Conservation (phyloP, 495 filamentous ascomycete species). For the Massariosphaeria phaeospora region DNA sequence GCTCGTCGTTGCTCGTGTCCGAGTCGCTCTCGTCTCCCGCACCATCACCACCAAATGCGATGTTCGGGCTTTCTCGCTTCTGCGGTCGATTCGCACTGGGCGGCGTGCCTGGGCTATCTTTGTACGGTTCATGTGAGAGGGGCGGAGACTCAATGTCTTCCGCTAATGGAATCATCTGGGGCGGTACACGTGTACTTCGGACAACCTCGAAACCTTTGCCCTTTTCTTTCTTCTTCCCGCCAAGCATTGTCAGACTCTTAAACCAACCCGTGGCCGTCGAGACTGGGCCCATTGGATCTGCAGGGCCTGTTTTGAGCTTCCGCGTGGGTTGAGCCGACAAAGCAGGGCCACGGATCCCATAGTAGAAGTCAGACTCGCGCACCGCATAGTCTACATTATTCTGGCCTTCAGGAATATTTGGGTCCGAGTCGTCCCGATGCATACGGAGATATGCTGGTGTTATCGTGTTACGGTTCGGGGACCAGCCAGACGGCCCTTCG, state of each 20-base stretch:
- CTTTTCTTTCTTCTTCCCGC: constrained; percentile 78
- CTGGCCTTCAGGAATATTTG: constrained; percentile 43
- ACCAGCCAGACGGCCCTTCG: constrained; percentile 51
- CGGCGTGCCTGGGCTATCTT: constrained; percentile 29
- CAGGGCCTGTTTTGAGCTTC: constrained; percentile 85
- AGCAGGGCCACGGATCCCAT: constrained; percentile 78
- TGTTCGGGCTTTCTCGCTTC: constrained; percentile 35
- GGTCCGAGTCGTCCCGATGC: constrained; percentile 52
- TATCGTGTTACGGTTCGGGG: constrained; percentile 48
- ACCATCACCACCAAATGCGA: constrained; percentile 35
- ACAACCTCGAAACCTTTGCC: constrained; percentile 97
- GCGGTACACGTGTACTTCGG: constrained; percentile 66
- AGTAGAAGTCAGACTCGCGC: constrained; percentile 92
- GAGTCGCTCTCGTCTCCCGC: constrained; percentile 8
- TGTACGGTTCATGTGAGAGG: constrained; percentile 31
- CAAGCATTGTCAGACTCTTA: constrained; percentile 57
- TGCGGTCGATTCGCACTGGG: neutral
- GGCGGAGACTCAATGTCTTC: constrained; percentile 31
- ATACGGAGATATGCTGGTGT: constrained; percentile 39
- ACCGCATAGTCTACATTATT: constrained; percentile 78
- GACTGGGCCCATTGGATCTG: constrained; percentile 87
- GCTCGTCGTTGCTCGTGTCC: constrained; percentile 32
- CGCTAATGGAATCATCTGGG: constrained; percentile 37
- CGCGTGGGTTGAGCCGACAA: constrained; percentile 74
- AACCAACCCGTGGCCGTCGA: constrained; percentile 86